Base-by-base conservation (phyloP, 352 stramenopile species). In the Globisporangium yorkense region DNA sequence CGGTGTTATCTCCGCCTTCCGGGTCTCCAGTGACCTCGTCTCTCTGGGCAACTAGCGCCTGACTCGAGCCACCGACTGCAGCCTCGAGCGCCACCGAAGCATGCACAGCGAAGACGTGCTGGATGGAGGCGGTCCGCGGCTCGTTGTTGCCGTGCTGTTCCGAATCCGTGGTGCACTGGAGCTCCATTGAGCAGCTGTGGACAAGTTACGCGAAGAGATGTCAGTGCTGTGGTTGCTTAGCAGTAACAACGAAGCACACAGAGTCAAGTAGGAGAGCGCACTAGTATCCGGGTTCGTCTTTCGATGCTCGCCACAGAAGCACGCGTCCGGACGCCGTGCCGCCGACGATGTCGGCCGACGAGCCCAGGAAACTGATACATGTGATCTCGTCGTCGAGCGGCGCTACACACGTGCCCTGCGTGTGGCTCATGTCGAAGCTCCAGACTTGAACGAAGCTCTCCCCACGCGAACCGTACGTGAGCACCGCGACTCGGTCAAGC, bases 401-500 rank as follows among this genome's bases (percentile, higher is more conserved):
- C 10, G 66, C 50, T 4, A 88, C 39, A 20, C 75, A 88, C 5
- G 78, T 85, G 40, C 76, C 77, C n/a, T 87, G 77, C 0, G 79
- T 61, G 61, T 87, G 76, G 29, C 66, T 82, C 51, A 89, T 51
- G 47, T 87, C 72, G n/a, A 88, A 88, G 59, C 84, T 83, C 77
- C 79, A 92, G 45, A 92, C 48, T 56, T 89, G 77, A 9, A 92
- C 65, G 33, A 89, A 87, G 58, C 70, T 89, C 56, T 89, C 74
- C 0, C 70, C 67, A 6, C 53, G 49, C 29, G 66, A 61, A 2
- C 75, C 74, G 1, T 56, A 51, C 7, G 86, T 53, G 16, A 88
- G 65, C 24, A 84, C 74, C 0, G 72, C 80, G 5, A 89, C 45
- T 16, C 74, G 56, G 49, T 83, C 73, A 21, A 87, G 59, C 12